Evolutionary conservation across 495 filamentous ascomycete genomes (phyloP).

Genomic region (Penicillium nucicola): DNA sequence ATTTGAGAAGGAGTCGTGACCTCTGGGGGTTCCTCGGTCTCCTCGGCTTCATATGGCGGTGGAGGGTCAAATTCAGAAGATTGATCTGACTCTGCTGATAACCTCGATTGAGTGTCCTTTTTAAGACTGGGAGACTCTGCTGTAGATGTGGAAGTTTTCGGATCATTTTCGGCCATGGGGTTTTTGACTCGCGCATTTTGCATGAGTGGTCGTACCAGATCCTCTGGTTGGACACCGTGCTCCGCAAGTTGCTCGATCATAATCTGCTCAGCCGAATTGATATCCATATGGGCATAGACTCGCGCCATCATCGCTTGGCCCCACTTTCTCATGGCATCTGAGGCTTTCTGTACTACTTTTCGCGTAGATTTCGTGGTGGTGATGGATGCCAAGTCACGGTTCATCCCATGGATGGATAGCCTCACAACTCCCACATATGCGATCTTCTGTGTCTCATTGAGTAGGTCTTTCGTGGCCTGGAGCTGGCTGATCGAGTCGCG

Average conservation of each 20-base stretch:
- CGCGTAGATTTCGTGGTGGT: slow-evolving; percentile 52
- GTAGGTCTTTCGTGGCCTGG: slow-evolving; percentile 90
- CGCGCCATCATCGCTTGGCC: slow-evolving; percentile 95
- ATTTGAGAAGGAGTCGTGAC: slow-evolving; percentile 81
- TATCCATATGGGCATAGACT: slow-evolving; percentile 94
- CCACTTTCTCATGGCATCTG: slow-evolving; percentile 90
- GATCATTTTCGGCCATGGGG: slow-evolving; percentile 61
- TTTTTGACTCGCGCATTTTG: slow-evolving; percentile 92
- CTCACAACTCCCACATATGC: slow-evolving; percentile 91
- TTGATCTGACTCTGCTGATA: slow-evolving; percentile 27
- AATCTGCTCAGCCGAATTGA: slow-evolving; percentile 81
- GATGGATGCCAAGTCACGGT: slow-evolving; percentile 58
- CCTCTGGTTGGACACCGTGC: slow-evolving; percentile 81
- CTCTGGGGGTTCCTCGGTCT: slow-evolving; percentile 66
- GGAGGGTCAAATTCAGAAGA: slow-evolving; percentile 48
- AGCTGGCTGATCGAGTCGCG: slow-evolving; percentile 85
- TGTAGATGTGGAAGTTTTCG: slow-evolving; percentile 31
- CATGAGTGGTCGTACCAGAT: slow-evolving; percentile 85
- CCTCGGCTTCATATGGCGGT: slow-evolving; percentile 69
- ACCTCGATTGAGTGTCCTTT: slow-evolving; percentile 22
- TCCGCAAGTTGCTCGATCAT: slow-evolving; percentile 98
- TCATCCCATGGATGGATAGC: slow-evolving; percentile 74
- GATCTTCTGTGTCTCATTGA: slow-evolving; percentile 93
- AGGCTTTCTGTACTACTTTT: slow-evolving; percentile 63
- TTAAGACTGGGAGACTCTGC: slow-evolving; percentile 25